Evolutionary conservation across 768 basidiomycete species (phyloP).

Genomic region (Bullera alba): DNA sequence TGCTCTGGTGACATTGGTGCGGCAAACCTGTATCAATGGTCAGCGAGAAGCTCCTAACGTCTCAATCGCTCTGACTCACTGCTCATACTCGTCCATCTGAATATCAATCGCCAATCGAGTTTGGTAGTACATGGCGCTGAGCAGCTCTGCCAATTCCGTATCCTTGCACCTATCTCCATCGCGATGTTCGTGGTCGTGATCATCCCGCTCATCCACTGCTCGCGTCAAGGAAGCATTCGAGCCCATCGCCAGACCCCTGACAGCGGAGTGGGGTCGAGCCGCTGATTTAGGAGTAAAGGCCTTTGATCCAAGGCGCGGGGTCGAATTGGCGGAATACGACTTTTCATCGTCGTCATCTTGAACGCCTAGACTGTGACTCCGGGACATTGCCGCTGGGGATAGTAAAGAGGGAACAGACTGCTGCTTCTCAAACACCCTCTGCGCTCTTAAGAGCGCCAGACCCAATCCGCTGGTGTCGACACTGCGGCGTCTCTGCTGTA

Average conservation of each 20-base stretch:
- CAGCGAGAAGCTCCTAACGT: neutral
- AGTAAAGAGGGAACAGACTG: neutral
- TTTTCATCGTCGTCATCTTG: too few relatives aligned
- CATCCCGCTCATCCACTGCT: too few relatives aligned
- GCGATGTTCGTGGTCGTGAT: too few relatives aligned
- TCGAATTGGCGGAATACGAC: too few relatives aligned
- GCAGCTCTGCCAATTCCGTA: constrained; percentile 62
- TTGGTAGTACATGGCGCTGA: constrained; percentile 77
- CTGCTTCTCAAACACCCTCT: neutral
- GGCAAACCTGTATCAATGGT: constrained; percentile 25
- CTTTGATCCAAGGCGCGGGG: too few relatives aligned
- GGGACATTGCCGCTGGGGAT: too few relatives aligned
- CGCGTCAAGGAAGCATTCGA: too few relatives aligned
- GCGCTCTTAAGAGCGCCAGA: neutral
- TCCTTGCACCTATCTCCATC: constrained; percentile 13
- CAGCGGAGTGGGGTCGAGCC: too few relatives aligned
- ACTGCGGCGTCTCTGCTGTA: neutral
- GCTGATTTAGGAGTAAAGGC: too few relatives aligned
- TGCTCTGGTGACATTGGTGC: constrained; percentile 50
- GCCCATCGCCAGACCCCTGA: too few relatives aligned
- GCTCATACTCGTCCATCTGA: constrained; percentile 37
- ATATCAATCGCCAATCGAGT: constrained; percentile 60
- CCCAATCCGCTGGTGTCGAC: neutral
- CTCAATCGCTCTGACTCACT: constrained; percentile 22
- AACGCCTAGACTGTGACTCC: too few relatives aligned